A percentile compares a stretch with the other conserved stretches of the same genome.
Conservation (phyloP, 306 rosid genomes). For the Acacia melanoxylon region DNA sequence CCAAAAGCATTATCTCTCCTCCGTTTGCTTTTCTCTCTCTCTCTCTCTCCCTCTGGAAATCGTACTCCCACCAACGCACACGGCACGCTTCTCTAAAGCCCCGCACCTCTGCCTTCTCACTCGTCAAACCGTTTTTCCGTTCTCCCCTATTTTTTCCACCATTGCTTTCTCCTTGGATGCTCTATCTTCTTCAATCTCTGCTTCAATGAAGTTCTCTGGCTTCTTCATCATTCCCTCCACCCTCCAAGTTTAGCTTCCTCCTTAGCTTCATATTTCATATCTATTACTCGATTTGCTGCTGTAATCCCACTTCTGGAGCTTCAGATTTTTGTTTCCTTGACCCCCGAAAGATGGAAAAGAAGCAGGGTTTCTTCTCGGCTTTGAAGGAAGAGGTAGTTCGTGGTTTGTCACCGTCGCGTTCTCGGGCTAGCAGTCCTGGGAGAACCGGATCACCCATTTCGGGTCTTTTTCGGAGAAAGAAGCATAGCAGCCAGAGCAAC, state of each 20-base stretch:
- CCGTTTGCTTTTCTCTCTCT: slow-evolving; percentile 7
- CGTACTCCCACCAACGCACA: slow-evolving; percentile 42
- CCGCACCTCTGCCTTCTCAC: not conserved
- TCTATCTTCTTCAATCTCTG: not conserved
- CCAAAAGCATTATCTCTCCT: slow-evolving; percentile 24
- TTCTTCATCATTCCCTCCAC: not conserved
- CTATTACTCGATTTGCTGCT: not conserved
- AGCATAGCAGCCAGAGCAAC: slow-evolving; percentile 23
- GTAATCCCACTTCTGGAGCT: not conserved
- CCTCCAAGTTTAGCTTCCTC: not conserved
- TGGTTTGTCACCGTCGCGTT: slow-evolving; percentile 87
- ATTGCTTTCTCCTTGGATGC: not conserved
- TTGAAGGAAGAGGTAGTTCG: slow-evolving; percentile 90
- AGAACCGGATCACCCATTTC: slow-evolving; percentile 72
- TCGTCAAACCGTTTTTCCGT: slow-evolving; percentile 25
- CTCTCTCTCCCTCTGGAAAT: slow-evolving; percentile 32
- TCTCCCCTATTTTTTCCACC: not conserved
- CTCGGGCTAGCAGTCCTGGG: slow-evolving; percentile 68
- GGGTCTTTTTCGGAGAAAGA: slow-evolving; percentile 60
- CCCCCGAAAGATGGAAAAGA: slow-evolving; percentile 66
- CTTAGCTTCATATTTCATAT: not conserved
- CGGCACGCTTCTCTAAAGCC: slow-evolving; percentile 32
- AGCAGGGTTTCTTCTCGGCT: slow-evolving; percentile 87
- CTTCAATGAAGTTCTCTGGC: slow-evolving; percentile 32
- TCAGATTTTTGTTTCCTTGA: not conserved